These are phyloP conservation scores for Erythrophleum ivorense DNA, from an alignment of 331 rosid genomes.

Conservation along the genomic window DNA sequence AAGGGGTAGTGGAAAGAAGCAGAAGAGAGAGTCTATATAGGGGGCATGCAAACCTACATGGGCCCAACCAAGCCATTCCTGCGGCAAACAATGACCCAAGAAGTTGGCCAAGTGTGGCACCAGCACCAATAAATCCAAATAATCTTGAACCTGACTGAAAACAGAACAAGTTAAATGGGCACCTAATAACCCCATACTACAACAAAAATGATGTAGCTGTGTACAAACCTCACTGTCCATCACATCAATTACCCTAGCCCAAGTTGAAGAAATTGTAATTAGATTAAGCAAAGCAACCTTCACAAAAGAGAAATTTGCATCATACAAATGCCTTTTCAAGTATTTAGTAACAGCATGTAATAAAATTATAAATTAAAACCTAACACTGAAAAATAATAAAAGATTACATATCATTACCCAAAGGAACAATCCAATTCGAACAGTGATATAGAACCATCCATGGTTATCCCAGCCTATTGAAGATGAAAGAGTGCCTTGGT, in stretches of 20 bases:
- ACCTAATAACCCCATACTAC: slow-evolving; percentile 10
- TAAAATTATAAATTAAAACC: slow-evolving; percentile 6
- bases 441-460: slow-evolving; percentile 84
- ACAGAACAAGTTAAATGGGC: slow-evolving; percentile 46
- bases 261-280: slow-evolving; percentile 91
- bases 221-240: slow-evolving; percentile 85
- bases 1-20: slow-evolving; percentile 13
- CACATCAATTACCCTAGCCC: slow-evolving; percentile 98
- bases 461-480: slow-evolving; percentile 66
- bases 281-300: slow-evolving; percentile 93
- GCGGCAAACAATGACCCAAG: slow-evolving; percentile 93
- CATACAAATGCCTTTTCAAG: slow-evolving; percentile 25
- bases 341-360: slow-evolving; percentile 20
- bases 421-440: slow-evolving; percentile 87
- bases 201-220: slow-evolving; percentile 36
- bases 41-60: slow-evolving; percentile 65
- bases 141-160: slow-evolving; percentile 99
- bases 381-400: slow-evolving; percentile 14
- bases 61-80: slow-evolving; percentile 92
- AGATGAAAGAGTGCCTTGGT: slow-evolving; percentile 50
- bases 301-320: slow-evolving; percentile 39
- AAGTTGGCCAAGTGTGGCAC: slow-evolving; percentile 98
- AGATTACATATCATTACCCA: slow-evolving; percentile 64
- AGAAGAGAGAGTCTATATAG: neutral
- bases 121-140: slow-evolving; percentile 97